These are phyloP conservation scores for Gossypium herbaceum DNA, from an alignment of 345 rosid species.

Conservation along the genomic window DNA sequence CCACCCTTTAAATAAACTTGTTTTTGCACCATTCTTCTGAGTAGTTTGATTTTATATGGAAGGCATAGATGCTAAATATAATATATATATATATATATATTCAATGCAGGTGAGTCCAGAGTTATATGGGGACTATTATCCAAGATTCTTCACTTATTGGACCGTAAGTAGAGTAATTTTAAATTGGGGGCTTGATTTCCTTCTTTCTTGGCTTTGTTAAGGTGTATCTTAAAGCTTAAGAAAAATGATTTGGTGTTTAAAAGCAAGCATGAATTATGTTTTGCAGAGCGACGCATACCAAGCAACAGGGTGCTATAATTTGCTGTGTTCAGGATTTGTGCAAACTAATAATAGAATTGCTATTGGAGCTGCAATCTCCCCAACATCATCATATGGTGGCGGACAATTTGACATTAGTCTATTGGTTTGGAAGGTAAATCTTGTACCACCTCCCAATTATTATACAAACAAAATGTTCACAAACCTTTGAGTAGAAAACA, in stretches of 20 bases:
- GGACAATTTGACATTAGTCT: slow-evolving; percentile 95
- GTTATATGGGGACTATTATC: slow-evolving; percentile 82
- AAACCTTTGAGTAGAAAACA: no score
- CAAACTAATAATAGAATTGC: slow-evolving; percentile 84
- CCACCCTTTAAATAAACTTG: no score
- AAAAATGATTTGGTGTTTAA: neutral
- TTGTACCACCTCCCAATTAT: neutral
- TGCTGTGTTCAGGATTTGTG: slow-evolving; percentile 90
- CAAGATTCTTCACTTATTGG: slow-evolving; percentile 99
- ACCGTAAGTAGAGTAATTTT: slow-evolving; percentile 51
- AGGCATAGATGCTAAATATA: neutral
- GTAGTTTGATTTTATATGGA: no score
- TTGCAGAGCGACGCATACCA: slow-evolving; percentile 89
- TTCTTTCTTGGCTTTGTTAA: neutral
- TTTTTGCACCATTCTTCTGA: no score
- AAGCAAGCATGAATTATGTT: neutral
- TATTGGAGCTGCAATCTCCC: slow-evolving; percentile 95
- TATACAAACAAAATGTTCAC: no score
- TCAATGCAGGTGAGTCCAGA: slow-evolving; percentile 87
- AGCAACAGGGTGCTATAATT: slow-evolving; percentile 93
- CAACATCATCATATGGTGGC: slow-evolving; percentile 76
- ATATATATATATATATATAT: slow-evolving; percentile 1
- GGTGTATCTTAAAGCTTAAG: slow-evolving; percentile 17
- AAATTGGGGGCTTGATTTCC: no score
- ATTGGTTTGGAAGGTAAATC: slow-evolving; percentile 86